Percentiles rank a stretch among this genome's conserved stretches.
Conservation (phyloP, 768 basidiomycete genomes). For the Tulasnella sp. region DNA sequence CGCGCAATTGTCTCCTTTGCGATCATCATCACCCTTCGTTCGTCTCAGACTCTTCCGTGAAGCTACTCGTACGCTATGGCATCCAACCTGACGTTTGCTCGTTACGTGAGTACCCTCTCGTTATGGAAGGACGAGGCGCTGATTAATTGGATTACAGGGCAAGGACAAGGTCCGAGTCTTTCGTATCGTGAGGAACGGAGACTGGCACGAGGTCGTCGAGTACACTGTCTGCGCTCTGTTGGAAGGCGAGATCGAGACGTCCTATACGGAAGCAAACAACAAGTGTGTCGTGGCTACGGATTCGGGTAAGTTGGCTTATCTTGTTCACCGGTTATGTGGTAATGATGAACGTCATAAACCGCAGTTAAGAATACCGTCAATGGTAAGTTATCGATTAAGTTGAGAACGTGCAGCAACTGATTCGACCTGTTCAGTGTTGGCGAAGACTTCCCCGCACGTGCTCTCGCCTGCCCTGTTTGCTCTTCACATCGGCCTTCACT, state of each 20-base stretch:
- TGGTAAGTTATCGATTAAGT: slow-evolving; percentile 19
- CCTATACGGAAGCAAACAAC: slow-evolving; percentile 86
- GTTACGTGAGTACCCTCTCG: not conserved
- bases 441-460: slow-evolving; percentile 81
- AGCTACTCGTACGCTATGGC: not conserved
- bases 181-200: slow-evolving; percentile 60
- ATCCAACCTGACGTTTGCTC: slow-evolving; percentile 3
- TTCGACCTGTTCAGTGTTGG: slow-evolving; percentile 32
- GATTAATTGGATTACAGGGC: slow-evolving; percentile 37
- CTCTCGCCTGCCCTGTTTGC: slow-evolving; percentile 77
- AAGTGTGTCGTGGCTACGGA: slow-evolving; percentile 82
- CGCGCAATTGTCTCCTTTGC: no score
- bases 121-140: not conserved
- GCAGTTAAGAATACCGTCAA: slow-evolving; percentile 32
- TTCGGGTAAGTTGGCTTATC: slow-evolving; percentile 45
- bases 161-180: slow-evolving; percentile 83
- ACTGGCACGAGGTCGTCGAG: slow-evolving; percentile 62
- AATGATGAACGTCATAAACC: not conserved
- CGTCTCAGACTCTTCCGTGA: not conserved
- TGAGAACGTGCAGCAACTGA: not conserved
- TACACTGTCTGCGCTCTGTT: slow-evolving; percentile 70
- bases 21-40: not conserved
- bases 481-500: slow-evolving; percentile 70
- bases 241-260: slow-evolving; percentile 70
- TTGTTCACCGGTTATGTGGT: slow-evolving; percentile 7